These are phyloP conservation scores for Daldinia childiae DNA, from an alignment of 495 filamentous ascomycete genomes.

Conservation along the genomic window DNA sequence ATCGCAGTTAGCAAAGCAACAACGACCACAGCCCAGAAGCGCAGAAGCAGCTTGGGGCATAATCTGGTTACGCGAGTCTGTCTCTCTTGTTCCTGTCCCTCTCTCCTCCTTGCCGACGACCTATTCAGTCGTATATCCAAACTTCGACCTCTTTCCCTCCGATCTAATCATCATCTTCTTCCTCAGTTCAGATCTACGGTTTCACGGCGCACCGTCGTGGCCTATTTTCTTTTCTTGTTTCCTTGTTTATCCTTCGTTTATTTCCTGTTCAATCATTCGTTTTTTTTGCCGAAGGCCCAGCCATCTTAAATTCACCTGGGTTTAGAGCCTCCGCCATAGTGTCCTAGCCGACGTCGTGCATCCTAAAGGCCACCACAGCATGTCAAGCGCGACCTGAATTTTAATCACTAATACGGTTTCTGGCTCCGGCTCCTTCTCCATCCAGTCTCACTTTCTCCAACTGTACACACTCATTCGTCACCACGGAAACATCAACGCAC, in stretches of 20 bases:
- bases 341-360: conserved; percentile 24
- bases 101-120: conserved; percentile 14
- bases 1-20: conserved; percentile 22
- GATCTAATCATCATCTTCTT: conserved; percentile 9
- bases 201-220: conserved; percentile 37
- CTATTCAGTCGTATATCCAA: conserved; percentile 33
- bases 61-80: conserved; percentile 24
- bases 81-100: conserved; percentile 11
- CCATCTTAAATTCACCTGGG: conserved; percentile 25
- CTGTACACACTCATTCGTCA: conserved; percentile 47
- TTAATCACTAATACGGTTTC: conserved; percentile 25
- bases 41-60: conserved; percentile 30
- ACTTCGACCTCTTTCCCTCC: conserved; percentile 29
- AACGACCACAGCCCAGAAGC: conserved; percentile 19
- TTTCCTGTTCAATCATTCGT: conserved; percentile 23
- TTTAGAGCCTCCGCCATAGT: conserved; percentile 22
- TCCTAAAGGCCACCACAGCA: conserved; percentile 26
- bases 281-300: conserved; percentile 17
- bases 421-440: conserved; percentile 25
- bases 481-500: conserved; percentile 38
- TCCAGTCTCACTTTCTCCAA: conserved; percentile 45
- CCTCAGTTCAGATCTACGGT: conserved; percentile 34
- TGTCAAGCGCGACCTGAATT: conserved; percentile 37
- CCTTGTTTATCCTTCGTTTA: conserved; percentile 40
- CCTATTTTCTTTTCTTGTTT: conserved; percentile 40